Conservation (phyloP, 805 yeast species). For the Wickerhamiella azyma region DNA sequence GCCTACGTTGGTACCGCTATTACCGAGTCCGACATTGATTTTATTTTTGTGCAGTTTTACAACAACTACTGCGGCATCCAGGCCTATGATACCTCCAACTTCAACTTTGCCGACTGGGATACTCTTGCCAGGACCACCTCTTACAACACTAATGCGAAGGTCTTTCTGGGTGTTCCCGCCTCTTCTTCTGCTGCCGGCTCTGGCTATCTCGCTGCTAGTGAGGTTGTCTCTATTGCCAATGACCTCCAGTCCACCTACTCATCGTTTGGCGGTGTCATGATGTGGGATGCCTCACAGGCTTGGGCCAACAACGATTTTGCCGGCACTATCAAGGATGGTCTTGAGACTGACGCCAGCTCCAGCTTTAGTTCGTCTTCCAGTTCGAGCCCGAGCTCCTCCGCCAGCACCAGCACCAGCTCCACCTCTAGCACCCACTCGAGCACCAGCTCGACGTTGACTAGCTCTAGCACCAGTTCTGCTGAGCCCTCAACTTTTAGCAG, state of each 20-base stretch:
- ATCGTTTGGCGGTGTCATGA: conserved; percentile 52
- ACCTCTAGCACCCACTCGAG: background rate
- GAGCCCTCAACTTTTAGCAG: too few relatives aligned
- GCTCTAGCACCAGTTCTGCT: too few relatives aligned
- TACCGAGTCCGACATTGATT: conserved; percentile 37
- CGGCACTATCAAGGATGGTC: conserved; percentile 31
- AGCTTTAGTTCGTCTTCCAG: conserved; percentile 29
- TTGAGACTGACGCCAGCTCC: conserved; percentile 33
- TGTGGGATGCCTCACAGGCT: conserved; percentile 74
- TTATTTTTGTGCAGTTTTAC: conserved; percentile 53
- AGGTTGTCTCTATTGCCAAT: conserved; percentile 18
- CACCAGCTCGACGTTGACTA: background rate
- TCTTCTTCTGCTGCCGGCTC: conserved; percentile 36
- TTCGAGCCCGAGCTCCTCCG: conserved; percentile 1
- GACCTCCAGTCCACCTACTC: conserved; percentile 18
- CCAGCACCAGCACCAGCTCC: background rate
- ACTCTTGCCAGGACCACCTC: conserved; percentile 32
- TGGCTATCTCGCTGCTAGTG: conserved; percentile 38
- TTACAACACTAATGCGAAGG: conserved; percentile 38
- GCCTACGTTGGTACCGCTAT: conserved; percentile 31
- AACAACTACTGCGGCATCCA: conserved; percentile 38
- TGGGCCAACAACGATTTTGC: conserved; percentile 38
- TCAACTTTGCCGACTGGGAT: conserved; percentile 37
- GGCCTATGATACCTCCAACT: conserved; percentile 17
- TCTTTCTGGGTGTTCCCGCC: conserved; percentile 56